Conservation (phyloP, 352 stramenopile genomes). For the Globisporangium paddicum region DNA sequence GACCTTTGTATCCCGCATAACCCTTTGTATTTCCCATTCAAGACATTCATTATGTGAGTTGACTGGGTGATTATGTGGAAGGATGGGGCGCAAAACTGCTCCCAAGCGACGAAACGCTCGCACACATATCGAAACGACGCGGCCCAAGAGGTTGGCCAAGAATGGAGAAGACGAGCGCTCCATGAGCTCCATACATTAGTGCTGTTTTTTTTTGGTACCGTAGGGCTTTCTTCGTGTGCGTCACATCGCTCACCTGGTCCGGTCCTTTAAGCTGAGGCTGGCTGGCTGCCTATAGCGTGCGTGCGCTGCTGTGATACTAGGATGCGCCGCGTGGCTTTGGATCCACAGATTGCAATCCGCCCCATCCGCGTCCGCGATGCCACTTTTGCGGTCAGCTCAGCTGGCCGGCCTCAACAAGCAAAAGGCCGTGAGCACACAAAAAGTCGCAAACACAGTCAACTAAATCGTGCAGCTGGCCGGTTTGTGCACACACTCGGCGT, state of each 20-base stretch:
- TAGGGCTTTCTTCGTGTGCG: constrained; percentile 1
- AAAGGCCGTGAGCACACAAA: background rate
- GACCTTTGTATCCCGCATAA: background rate
- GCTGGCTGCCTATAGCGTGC: too few species aligned
- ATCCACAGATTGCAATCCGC: background rate
- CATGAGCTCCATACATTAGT: background rate
- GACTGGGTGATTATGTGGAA: background rate
- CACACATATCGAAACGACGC: background rate
- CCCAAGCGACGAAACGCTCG: background rate
- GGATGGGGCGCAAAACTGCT: background rate
- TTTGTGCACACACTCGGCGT: constrained; percentile 8
- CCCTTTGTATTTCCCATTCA: background rate
- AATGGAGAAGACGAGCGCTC: too few species aligned
- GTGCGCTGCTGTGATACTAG: background rate
- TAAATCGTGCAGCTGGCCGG: background rate
- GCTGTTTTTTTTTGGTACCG: background rate
- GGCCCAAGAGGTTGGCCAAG: too few species aligned
- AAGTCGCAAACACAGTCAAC: background rate
- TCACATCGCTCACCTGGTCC: background rate
- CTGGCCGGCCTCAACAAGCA: background rate
- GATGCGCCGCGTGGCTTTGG: constrained; percentile 3
- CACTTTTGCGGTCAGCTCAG: background rate
- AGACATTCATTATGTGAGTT: background rate
- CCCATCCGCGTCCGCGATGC: background rate
- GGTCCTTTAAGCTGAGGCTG: too few species aligned